These are phyloP conservation scores for Clitocybe nebularis DNA, from an alignment of 1,284 basidiomycete species.

Conservation along the genomic window DNA sequence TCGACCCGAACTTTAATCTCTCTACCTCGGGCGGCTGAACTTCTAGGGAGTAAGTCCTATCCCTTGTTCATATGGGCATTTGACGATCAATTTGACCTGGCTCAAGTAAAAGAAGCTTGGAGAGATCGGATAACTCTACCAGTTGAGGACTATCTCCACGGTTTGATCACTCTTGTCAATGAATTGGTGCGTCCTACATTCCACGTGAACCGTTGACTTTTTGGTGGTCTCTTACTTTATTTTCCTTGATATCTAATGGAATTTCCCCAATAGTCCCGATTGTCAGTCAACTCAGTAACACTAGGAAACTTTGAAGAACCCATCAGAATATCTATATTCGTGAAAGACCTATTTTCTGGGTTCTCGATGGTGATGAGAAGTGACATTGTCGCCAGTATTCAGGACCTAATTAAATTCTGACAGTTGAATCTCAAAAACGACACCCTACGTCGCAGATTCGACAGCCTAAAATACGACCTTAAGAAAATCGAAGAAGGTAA, in stretches of 20 bases:
- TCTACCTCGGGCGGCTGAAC: slow-evolving; percentile 44
- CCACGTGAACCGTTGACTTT: neutral
- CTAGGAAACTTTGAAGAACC: slow-evolving; percentile 80
- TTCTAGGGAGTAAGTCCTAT: slow-evolving; percentile 56
- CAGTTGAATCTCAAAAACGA: slow-evolving; percentile 92
- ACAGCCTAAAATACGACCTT: slow-evolving; percentile 82
- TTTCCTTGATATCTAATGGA: too few species aligned
- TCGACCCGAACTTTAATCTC: slow-evolving; percentile 57
- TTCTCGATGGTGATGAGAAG: slow-evolving; percentile 80
- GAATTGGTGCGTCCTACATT: slow-evolving; percentile 49
- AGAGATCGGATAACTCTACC: slow-evolving; percentile 61
- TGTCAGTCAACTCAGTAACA: slow-evolving; percentile 81
- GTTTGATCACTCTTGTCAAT: slow-evolving; percentile 75
- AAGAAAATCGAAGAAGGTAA: slow-evolving; percentile 88
- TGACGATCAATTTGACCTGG: slow-evolving; percentile 8
- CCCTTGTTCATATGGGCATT: slow-evolving; percentile 3
- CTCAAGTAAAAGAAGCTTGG: slow-evolving; percentile 67
- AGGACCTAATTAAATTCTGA: slow-evolving; percentile 10
- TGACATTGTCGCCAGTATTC: too few species aligned
- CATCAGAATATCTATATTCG: slow-evolving; percentile 74
- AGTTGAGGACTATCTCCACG: slow-evolving; percentile 84
- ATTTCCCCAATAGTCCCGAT: slow-evolving; percentile 80
- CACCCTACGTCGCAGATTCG: slow-evolving; percentile 71
- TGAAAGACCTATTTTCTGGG: slow-evolving; percentile 78
- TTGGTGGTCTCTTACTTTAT: neutral